These are phyloP conservation scores for Trichophyton simii DNA, from an alignment of 2,329 filamentous ascomycete genomes.

Conservation along the genomic window DNA sequence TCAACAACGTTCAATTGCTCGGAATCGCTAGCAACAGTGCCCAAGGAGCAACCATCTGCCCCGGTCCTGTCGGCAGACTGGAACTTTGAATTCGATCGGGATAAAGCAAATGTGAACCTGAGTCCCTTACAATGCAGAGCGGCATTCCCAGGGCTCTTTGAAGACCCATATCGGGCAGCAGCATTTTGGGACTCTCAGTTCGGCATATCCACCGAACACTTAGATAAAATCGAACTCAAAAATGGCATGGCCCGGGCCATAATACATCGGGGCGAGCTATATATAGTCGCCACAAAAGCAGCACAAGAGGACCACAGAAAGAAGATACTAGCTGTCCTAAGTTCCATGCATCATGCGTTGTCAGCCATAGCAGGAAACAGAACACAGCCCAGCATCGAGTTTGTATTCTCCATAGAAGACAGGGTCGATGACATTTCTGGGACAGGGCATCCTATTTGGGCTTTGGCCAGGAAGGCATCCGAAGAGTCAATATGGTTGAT, in stretches of 20 bases:
- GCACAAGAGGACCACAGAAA: slow-evolving; percentile 27
- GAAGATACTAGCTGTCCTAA: slow-evolving; percentile 32
- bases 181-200: slow-evolving; percentile 20
- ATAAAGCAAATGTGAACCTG: slow-evolving; percentile 22
- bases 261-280: slow-evolving; percentile 23
- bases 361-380: slow-evolving; percentile 27
- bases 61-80: slow-evolving; percentile 14
- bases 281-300: slow-evolving; percentile 21
- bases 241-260: slow-evolving; percentile 26
- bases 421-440: slow-evolving; percentile 33
- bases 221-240: slow-evolving; percentile 20
- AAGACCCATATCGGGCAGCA: slow-evolving; percentile 23
- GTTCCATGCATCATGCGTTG: slow-evolving; percentile 39
- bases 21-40: slow-evolving; percentile 19
- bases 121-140: slow-evolving; percentile 20
- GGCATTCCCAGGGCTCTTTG: slow-evolving; percentile 27
- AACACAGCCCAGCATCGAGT: slow-evolving; percentile 26
- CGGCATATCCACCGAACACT: slow-evolving; percentile 17
- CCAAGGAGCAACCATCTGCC: slow-evolving; percentile 7
- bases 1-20: slow-evolving; percentile 29
- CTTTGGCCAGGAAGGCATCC: slow-evolving; percentile 28
- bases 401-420: slow-evolving; percentile 34
- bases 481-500: slow-evolving; percentile 39
- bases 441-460: slow-evolving; percentile 30
- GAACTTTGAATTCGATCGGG: slow-evolving; percentile 23